Conservation (phyloP, 2,329 filamentous ascomycete species). For the Venturia nashicola region DNA sequence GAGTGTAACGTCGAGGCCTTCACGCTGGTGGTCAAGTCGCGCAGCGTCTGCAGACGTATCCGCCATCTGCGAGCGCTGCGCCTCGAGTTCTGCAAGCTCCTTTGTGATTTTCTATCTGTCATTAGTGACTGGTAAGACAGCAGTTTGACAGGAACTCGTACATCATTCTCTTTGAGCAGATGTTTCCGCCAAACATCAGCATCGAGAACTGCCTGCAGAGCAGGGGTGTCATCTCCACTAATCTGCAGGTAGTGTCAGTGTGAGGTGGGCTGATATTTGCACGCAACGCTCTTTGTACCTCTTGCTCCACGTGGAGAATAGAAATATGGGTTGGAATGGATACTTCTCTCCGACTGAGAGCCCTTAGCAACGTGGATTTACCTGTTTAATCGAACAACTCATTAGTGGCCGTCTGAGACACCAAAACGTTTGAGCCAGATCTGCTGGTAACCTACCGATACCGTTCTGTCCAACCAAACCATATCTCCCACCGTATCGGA, state of each 20-base stretch:
- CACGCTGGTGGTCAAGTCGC: constrained; percentile 72
- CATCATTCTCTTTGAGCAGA: constrained; percentile 74
- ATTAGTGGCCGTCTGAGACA: constrained; percentile 24
- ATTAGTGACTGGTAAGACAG: constrained; percentile 11
- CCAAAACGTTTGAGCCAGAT: constrained; percentile 38
- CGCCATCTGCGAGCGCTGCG: constrained; percentile 65
- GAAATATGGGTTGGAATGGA: constrained; percentile 95
- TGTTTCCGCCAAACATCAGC: constrained; percentile 98
- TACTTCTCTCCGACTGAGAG: constrained; percentile 83
- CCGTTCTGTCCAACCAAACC: constrained; percentile 98
- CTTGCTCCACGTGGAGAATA: constrained; percentile 97
- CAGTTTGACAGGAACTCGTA: constrained; percentile 29
- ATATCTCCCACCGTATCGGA: constrained; percentile 87
- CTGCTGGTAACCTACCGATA: constrained; percentile 43
- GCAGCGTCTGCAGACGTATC: constrained; percentile 86
- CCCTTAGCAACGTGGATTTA: constrained; percentile 74
- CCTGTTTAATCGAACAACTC: constrained; percentile 12
- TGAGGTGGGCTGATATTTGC: neutral
- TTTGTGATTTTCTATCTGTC: constrained; percentile 54
- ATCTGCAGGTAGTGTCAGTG: constrained; percentile 43
- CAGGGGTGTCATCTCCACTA: constrained; percentile 86
- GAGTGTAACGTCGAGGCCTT: constrained; percentile 80
- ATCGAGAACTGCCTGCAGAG: constrained; percentile 87
- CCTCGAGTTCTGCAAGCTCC: constrained; percentile 65
- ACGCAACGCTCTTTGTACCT: constrained; percentile 42